A percentile compares a stretch with the other conserved stretches of the same genome.
Evolutionary conservation across 768 basidiomycete genomes (phyloP).

Genomic region (Albatrellus ellisii): DNA sequence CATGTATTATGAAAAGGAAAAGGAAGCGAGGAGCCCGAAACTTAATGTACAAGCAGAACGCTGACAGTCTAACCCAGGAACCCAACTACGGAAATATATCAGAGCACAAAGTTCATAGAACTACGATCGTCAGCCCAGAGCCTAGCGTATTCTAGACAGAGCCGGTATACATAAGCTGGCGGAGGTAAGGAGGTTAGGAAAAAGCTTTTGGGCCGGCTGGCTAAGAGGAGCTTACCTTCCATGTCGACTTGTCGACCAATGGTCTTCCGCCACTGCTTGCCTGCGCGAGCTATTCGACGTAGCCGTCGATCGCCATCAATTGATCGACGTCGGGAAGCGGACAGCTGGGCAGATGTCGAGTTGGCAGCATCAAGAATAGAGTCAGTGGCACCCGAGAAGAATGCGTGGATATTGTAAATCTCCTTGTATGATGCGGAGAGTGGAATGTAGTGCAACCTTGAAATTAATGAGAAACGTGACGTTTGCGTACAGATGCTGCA

Average conservation of each 20-base stretch:
- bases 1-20: no score
- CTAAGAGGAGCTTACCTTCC: constrained; percentile 52
- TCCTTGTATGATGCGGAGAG: constrained; percentile 78
- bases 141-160: constrained; percentile 82
- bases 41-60: no score
- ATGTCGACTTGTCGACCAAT: constrained; percentile 79
- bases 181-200: background rate
- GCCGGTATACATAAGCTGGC: constrained; percentile 73
- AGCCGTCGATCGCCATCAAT: constrained; percentile 60
- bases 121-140: constrained; percentile 79
- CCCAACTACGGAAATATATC: no score
- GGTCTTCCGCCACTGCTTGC: constrained; percentile 86
- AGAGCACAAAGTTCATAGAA: constrained; percentile 47
- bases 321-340: constrained; percentile 23
- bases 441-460: constrained; percentile 96
- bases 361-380: constrained; percentile 43
- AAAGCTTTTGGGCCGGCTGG: background rate
- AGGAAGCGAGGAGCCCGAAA: no score
- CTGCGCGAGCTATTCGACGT: constrained; percentile 76
- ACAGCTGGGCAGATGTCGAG: constrained; percentile 25
- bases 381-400: constrained; percentile 76
- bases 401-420: constrained; percentile 88
- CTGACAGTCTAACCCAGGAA: no score
- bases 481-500: no score
- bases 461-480: no score